Base-by-base conservation (phyloP, 1,284 basidiomycete genomes). In the Trichosporon ovoides region DNA sequence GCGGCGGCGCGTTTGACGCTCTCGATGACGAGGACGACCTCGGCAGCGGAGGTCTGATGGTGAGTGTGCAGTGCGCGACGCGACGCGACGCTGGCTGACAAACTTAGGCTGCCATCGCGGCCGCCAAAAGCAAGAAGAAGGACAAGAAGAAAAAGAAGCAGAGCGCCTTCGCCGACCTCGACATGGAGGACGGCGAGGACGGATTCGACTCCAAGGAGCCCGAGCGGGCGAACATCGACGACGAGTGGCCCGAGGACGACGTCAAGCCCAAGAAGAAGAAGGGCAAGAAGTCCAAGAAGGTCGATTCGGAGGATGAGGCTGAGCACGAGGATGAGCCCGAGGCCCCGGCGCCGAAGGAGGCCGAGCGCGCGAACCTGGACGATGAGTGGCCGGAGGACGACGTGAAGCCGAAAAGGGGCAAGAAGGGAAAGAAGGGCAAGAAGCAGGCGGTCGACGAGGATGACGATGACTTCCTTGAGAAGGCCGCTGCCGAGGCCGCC, bases 41-140 rank as follows among this genome's bases (percentile, higher is more conserved):
- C 33, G 84, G 86, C 35, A 74, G 87, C 83, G 91, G 89, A 48
- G 89, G 89, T 24, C 79, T 93, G 38, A 91, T 93, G 90, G 89
- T 90, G 69, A 58, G 85, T 28, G n/a, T 19, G 52, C 16, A 7
- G 13, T n/a, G n/a, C n/a, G n/a, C n/a, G n/a, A n/a, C n/a, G 20
- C 14, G 33, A 16, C 13, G 13, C 28, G 35, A n/a, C n/a, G 11
- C 7, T 37, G 16, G 36, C 57, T 57, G 49, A 57, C 34, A 16
- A 38, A 24, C 28, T 7, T 38, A 61, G 54, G 58, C 57, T 24
- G 55, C 60, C 35, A 62, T 60, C 34, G 54, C 56, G 16, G 62
- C 62, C 18, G 60, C 62, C 48, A 63, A 63, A 58, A 72, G 68
- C 63, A 67, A 67, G 24, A 76, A 78, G 66, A 68, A 68, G 63